Conservation (phyloP, 805 yeast species). For the Ogataea nitratoaversa region DNA sequence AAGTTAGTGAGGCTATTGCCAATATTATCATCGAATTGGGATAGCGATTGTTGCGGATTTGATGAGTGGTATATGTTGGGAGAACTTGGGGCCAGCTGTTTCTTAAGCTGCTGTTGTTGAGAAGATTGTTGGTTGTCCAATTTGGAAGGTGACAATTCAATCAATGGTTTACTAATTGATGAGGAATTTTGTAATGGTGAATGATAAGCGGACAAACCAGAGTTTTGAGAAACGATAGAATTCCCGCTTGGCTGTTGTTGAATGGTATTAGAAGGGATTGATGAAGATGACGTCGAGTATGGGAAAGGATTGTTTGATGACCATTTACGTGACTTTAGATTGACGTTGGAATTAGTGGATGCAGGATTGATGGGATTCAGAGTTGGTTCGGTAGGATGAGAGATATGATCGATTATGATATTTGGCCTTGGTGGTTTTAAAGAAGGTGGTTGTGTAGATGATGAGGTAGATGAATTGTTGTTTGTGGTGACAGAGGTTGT, state of each 20-base stretch:
- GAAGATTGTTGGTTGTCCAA: background rate
- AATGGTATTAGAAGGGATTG: background rate
- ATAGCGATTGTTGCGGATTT: background rate
- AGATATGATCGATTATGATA: constrained; percentile 9
- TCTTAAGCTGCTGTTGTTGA: too few relatives aligned
- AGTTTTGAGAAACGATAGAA: constrained; percentile 4
- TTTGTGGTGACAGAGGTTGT: too few relatives aligned
- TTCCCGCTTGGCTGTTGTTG: constrained; percentile 9
- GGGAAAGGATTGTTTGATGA: constrained; percentile 28
- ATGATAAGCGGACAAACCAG: background rate
- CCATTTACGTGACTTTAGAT: constrained; percentile 15
- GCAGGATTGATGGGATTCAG: too few relatives aligned
- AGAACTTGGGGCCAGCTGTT: background rate
- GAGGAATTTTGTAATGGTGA: background rate
- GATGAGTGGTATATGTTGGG: background rate
- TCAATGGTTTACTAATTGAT: constrained; percentile 3
- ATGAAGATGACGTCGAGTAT: background rate
- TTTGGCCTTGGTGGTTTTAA: constrained; percentile 12
- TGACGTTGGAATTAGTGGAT: too few relatives aligned
- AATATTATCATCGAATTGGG: background rate
- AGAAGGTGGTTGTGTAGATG: background rate
- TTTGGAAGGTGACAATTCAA: constrained; percentile 11
- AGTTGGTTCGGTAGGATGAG: background rate
- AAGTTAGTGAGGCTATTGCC: background rate
- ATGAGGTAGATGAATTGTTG: background rate